These are phyloP conservation scores for Tetrahymena borealis DNA, from an alignment of 73 alveolate species.

Conservation along the genomic window DNA sequence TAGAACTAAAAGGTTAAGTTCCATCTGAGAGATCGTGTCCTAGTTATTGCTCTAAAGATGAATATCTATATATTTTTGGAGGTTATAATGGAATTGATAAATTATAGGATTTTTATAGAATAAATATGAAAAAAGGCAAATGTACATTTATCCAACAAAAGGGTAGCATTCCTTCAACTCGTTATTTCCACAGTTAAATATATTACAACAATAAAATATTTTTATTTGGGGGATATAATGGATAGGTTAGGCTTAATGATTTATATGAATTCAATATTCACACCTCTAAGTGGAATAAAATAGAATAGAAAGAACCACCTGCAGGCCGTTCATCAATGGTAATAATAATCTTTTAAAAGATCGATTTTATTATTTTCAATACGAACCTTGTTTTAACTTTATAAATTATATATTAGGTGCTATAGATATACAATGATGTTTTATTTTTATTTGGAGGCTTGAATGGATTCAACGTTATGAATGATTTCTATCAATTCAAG, in stretches of 20 bases:
- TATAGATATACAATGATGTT: constrained; percentile 68
- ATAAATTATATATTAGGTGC: constrained; percentile 55
- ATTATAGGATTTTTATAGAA: constrained; percentile 62
- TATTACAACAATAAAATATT: constrained; percentile 60
- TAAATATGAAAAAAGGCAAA: constrained; percentile 51
- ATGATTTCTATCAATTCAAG: constrained; percentile 61
- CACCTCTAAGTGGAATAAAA: constrained; percentile 49
- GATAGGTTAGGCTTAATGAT: constrained; percentile 73
- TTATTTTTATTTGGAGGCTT: constrained; percentile 77
- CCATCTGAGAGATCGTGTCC: constrained; percentile 42
- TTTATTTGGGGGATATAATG: constrained; percentile 79
- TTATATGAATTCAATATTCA: constrained; percentile 70
- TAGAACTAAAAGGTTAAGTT: constrained; percentile 12
- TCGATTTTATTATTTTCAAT: not conserved
- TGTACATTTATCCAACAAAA: constrained; percentile 6
- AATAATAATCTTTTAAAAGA: constrained; percentile 18
- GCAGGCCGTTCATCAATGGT: constrained; percentile 68
- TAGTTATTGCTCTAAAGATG: constrained; percentile 10
- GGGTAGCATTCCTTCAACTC: constrained; percentile 62
- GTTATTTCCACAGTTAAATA: constrained; percentile 52
- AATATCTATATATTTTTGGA: constrained; percentile 58
- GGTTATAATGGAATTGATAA: constrained; percentile 75
- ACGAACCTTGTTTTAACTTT: constrained; percentile 18
- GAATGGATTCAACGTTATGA: constrained; percentile 63
- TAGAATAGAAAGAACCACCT: constrained; percentile 52